Evolutionary conservation across 345 rosid species (phyloP), one percentile per base, ranked within the genome.

Genomic region (Aquilaria sinensis): DNA sequence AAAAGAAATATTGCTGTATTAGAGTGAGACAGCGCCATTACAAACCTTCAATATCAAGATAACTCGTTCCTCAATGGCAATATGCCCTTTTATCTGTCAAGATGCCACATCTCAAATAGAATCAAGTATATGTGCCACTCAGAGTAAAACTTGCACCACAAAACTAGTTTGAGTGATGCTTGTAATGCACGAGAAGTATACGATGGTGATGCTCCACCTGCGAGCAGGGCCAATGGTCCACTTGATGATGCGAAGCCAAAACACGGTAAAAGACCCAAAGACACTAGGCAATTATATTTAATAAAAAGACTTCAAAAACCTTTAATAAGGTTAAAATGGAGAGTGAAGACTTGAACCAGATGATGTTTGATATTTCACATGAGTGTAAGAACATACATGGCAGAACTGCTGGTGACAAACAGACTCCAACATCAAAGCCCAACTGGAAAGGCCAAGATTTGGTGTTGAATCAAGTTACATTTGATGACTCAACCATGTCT

Each of bases 391-490:
- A 53, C 53, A 83, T 57, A 16, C 84, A 79, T 41, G 90, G 80
- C 51, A 51, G 78, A 71, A 74, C 78, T 47, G 74, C 73, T 6
- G 62, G 66, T 53, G 84, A 78, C 46, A 81, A 84, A 58, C 83
- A 78, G 69, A 33, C 75, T 32, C 76, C 50, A 13, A 72, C 71
- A 49, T 73, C 95, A 0, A 95, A 88, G 72, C 65, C 97, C 0
- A 90, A 91, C 69, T 89, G 97, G 97, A 91, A 85, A 64, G 85
- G 80, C 47, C 89, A 90, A 65, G 96, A 86, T 65, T 69, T 88
- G 66, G 97, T 97, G 47, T 74, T 94, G 63, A 90, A 94, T 78
- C 99, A 83, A 75, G 85, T 94, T 43, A 86, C 84, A n/a, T 94
- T 83, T 47, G 97, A 94, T 46, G 99, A 91, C 15, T 58, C 96